phyloP scores from a whole-genome alignment of 106 monocot genomes.

The Acanthochlamys bracteata region DNA sequence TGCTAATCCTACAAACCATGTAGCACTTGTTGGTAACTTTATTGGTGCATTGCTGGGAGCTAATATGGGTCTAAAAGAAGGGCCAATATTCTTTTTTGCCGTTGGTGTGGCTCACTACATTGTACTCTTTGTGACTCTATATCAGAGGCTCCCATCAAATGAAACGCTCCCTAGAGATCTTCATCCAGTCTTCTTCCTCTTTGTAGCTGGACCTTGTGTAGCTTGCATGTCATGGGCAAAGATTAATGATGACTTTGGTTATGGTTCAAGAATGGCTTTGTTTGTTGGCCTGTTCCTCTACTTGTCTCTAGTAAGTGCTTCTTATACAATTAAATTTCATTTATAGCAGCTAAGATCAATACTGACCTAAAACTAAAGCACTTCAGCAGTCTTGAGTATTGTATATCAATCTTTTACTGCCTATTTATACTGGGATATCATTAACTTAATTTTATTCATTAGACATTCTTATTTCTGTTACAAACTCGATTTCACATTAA shows the following conservation, averaged over 20 bases:
- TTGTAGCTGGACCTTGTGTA: constrained; percentile 68
- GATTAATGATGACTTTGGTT: constrained; percentile 44
- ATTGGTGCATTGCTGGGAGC: constrained; percentile 56
- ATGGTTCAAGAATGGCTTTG: constrained; percentile 39
- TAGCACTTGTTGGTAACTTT: constrained; percentile 70
- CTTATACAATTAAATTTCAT: not conserved
- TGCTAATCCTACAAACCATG: constrained; percentile 72
- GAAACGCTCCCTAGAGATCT: constrained; percentile 57
- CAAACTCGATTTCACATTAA: too few species aligned
- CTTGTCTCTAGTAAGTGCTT: constrained; percentile 45
- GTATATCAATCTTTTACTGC: too few species aligned
- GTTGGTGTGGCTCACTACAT: constrained; percentile 74
- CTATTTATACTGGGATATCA: too few species aligned
- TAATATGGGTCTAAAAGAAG: constrained; percentile 42
- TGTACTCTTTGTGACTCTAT: constrained; percentile 85
- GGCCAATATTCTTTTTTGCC: constrained; percentile 58
- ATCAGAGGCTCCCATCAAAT: constrained; percentile 76
- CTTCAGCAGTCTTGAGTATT: too few species aligned
- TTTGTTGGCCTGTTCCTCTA: constrained; percentile 55
- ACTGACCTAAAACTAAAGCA: too few species aligned
- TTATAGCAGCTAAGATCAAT: not conserved
- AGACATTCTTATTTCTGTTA: too few species aligned
- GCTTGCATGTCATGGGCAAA: constrained; percentile 67
- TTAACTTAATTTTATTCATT: too few species aligned
- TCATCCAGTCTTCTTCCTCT: constrained; percentile 83